Conservation (phyloP, 2,329 filamentous ascomycete species). For the Claviceps fusiformis region DNA sequence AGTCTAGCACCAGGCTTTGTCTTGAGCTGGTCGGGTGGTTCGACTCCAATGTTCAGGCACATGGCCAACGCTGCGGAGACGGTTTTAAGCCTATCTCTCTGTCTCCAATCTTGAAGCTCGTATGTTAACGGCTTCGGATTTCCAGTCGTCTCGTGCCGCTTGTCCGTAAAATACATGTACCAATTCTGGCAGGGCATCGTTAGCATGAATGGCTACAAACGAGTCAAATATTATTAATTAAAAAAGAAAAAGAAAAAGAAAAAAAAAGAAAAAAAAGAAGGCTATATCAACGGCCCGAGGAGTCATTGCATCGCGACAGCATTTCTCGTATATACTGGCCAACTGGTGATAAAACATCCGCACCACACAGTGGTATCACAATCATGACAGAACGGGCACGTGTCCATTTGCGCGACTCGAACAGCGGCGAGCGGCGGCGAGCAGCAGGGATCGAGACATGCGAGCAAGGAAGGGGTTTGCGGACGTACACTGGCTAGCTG, state of each 20-base stretch:
- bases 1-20: slow-evolving; percentile 86
- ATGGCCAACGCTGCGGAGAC: slow-evolving; percentile 89
- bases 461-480: background rate
- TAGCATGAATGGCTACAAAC: background rate
- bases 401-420: slow-evolving; percentile 4
- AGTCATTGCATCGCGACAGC: background rate
- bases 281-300: too few relatives aligned
- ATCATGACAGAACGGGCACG: slow-evolving; percentile 2
- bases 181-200: slow-evolving; percentile 51
- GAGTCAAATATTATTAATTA: too few relatives aligned
- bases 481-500: slow-evolving; percentile 61
- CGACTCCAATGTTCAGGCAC: slow-evolving; percentile 93
- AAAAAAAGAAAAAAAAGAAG: too few relatives aligned
- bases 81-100: slow-evolving; percentile 91
- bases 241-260: too few relatives aligned
- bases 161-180: slow-evolving; percentile 99
- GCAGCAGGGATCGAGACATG: background rate
- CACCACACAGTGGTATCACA: slow-evolving; percentile 3
- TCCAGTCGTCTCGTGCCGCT: slow-evolving; percentile 88
- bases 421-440: background rate
- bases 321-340: background rate
- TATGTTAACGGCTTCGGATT: slow-evolving; percentile 59
- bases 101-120: slow-evolving; percentile 84
- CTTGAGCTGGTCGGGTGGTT: slow-evolving; percentile 92
- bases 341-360: background rate